A percentile compares a stretch with the other conserved stretches of the same genome.
These are phyloP conservation scores for Sporothrix pallida DNA, from an alignment of 2,329 filamentous ascomycete genomes.

Conservation along the genomic window DNA sequence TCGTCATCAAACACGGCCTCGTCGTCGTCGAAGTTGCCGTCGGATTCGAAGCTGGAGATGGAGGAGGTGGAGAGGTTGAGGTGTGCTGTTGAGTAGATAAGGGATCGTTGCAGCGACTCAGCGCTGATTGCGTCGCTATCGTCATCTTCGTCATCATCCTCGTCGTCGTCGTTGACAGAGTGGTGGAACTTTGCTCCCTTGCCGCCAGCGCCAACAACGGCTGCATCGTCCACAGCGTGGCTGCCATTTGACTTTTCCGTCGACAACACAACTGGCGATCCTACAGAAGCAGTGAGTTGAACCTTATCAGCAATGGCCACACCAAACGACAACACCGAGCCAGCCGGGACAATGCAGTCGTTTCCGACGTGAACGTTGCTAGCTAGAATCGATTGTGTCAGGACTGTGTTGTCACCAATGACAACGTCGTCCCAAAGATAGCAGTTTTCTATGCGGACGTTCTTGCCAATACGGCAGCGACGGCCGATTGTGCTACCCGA, in stretches of 20 bases:
- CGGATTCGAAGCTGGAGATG: conserved; percentile 66
- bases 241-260: conserved; percentile 49
- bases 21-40: conserved; percentile 62
- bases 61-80: conserved; percentile 61
- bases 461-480: conserved; percentile 83
- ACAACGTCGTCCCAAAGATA: conserved; percentile 87
- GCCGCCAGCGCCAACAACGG: conserved; percentile 56
- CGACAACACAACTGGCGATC: conserved; percentile 49
- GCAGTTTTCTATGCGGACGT: conserved; percentile 77
- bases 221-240: conserved; percentile 50
- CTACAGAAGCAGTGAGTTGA: neutral
- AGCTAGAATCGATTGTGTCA: conserved; percentile 78
- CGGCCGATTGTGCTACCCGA: conserved; percentile 80
- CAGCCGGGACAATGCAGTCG: conserved; percentile 70
- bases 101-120: conserved; percentile 58
- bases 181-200: conserved; percentile 55
- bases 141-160: conserved; percentile 51
- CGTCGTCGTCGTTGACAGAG: conserved; percentile 47
- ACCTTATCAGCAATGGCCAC: conserved; percentile 72
- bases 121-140: conserved; percentile 48
- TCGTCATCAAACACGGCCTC: conserved; percentile 53
- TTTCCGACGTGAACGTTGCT: conserved; percentile 74
- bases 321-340: conserved; percentile 79
- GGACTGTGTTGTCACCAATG: conserved; percentile 74
- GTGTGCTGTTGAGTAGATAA: conserved; percentile 60